These are phyloP conservation scores for Cryptococcus sp. DNA, from an alignment of 1,284 basidiomycete species.

Conservation along the genomic window DNA sequence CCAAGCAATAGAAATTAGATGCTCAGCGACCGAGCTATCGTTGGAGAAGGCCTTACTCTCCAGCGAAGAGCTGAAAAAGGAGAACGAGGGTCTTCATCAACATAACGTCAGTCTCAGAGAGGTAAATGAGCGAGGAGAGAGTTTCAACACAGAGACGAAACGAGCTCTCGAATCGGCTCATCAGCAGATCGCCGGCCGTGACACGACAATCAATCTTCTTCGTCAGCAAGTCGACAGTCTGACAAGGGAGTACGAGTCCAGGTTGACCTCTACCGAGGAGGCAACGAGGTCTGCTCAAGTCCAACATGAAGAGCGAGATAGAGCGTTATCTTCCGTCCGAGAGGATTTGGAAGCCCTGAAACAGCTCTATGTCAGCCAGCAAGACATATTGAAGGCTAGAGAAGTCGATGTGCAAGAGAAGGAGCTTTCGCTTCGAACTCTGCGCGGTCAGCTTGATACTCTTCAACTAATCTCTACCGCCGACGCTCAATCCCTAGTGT, in stretches of 20 bases:
- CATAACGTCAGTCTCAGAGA: background rate
- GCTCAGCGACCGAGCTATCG: background rate
- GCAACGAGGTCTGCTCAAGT: too few species aligned
- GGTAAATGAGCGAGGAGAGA: background rate
- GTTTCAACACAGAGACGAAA: background rate
- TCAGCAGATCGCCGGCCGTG: background rate
- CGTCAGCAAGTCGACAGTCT: background rate
- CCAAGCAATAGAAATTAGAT: background rate
- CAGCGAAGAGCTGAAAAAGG: background rate
- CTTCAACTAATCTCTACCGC: too few species aligned
- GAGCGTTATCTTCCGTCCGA: too few species aligned
- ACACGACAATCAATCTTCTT: background rate
- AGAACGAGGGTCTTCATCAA: background rate
- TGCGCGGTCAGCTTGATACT: too few species aligned
- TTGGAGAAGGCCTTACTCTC: background rate
- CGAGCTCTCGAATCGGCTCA: background rate
- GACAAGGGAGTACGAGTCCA: background rate
- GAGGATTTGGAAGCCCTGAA: too few species aligned
- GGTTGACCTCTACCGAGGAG: too few species aligned
- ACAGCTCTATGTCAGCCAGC: too few species aligned
- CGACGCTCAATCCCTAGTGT: too few species aligned
- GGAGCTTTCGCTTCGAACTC: too few species aligned
- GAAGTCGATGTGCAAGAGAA: too few species aligned
- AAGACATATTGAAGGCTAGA: too few species aligned
- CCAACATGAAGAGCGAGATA: too few species aligned